These are phyloP conservation scores for Metschnikowia orientalis DNA, from an alignment of 805 yeast genomes.

Conservation along the genomic window DNA sequence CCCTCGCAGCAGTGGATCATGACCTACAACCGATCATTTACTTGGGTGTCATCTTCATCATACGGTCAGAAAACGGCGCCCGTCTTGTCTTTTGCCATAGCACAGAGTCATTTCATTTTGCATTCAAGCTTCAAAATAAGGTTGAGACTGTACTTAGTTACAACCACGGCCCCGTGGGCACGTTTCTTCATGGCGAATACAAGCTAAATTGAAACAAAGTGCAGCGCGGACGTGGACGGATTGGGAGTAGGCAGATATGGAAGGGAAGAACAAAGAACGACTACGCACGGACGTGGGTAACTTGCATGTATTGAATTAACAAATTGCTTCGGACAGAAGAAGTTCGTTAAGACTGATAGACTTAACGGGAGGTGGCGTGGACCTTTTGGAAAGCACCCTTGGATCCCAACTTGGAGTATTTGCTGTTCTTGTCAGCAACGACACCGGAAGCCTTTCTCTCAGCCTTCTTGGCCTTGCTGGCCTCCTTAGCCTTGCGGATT, in stretches of 20 bases:
- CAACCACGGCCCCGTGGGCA: constrained; percentile 5
- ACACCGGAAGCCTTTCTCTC: constrained; percentile 89
- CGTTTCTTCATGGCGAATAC: constrained; percentile 17
- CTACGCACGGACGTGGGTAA: neutral
- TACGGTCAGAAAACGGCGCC: constrained; percentile 2
- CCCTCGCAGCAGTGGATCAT: constrained; percentile 13
- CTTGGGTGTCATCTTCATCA: constrained; percentile 29
- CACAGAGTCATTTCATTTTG: constrained; percentile 22
- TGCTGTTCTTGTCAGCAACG: constrained; percentile 55
- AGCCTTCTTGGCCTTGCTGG: constrained; percentile 88
- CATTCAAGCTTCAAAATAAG: constrained; percentile 14
- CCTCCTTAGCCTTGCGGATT: constrained; percentile 75
- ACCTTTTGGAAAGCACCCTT: constrained; percentile 98
- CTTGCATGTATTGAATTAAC: constrained; percentile 13
- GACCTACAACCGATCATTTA: constrained; percentile 19
- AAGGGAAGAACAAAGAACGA: too few species aligned
- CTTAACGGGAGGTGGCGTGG: constrained; percentile 93
- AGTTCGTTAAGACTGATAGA: constrained; percentile 6
- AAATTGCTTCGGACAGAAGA: constrained; percentile 7
- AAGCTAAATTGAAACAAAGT: constrained; percentile 2
- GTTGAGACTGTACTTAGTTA: constrained; percentile 18
- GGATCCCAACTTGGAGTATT: constrained; percentile 82
- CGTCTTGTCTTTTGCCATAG: constrained; percentile 18
- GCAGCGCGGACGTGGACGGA: too few species aligned
- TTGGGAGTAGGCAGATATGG: too few species aligned